Percentiles rank a stretch among this genome's conserved stretches.
These are phyloP conservation scores for Trichomonas vaginalis DNA, from an alignment of 208 protist genomes.

Conservation along the genomic window DNA sequence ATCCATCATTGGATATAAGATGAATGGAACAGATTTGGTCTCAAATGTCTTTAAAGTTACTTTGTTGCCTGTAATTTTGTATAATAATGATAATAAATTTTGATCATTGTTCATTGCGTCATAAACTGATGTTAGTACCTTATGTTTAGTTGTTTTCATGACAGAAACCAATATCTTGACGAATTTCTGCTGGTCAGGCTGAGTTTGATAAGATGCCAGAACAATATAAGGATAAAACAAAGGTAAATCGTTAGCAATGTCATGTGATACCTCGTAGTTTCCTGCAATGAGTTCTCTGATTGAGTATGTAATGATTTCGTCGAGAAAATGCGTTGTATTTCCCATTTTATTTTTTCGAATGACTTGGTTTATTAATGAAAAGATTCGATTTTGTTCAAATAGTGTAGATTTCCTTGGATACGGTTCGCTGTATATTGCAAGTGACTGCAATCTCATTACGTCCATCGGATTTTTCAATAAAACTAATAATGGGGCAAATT, in stretches of 20 bases:
- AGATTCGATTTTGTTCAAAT: neutral
- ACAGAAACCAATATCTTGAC: neutral
- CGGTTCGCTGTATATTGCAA: neutral
- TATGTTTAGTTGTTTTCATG: neutral
- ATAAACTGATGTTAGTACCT: neutral
- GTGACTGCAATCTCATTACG: neutral
- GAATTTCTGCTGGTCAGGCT: neutral
- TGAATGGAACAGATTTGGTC: neutral
- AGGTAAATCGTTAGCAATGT: neutral
- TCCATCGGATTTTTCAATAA: neutral
- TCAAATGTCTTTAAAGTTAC: neutral
- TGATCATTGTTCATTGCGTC: neutral
- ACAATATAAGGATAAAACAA: neutral
- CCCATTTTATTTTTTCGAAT: neutral
- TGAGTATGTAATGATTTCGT: neutral
- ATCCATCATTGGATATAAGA: neutral
- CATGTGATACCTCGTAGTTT: neutral
- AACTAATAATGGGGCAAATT: neutral
- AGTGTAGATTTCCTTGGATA: neutral
- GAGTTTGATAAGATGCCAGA: neutral
- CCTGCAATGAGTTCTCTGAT: neutral
- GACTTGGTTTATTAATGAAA: neutral
- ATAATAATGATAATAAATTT: neutral
- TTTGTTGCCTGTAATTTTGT: neutral
- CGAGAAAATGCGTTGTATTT: neutral